These are phyloP conservation scores for Trichoderma breve DNA, from an alignment of 2,329 filamentous ascomycete species.

Conservation along the genomic window DNA sequence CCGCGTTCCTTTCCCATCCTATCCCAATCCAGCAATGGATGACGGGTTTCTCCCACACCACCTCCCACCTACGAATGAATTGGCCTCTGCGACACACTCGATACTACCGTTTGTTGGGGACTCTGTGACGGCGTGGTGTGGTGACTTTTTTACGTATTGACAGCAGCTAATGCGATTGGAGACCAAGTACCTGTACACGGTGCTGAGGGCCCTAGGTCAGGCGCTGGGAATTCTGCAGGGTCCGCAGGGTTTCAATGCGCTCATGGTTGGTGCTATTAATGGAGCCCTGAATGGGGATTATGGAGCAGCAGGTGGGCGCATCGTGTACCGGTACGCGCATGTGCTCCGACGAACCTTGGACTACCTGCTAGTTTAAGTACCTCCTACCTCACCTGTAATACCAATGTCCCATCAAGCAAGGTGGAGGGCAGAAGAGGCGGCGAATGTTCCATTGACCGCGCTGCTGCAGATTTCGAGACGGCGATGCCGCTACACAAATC, in stretches of 20 bases:
- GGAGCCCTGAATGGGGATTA: background rate
- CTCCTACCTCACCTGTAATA: background rate
- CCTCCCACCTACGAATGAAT: background rate
- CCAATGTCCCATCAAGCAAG: background rate
- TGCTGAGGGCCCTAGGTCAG: constrained; percentile 3
- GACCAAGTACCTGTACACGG: background rate
- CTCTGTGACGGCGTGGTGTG: constrained; percentile 5
- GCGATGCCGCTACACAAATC: background rate
- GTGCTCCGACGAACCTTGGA: background rate
- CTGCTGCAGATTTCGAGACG: background rate
- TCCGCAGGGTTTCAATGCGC: background rate
- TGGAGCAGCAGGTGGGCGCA: background rate
- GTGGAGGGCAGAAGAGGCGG: background rate
- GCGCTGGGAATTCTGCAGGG: constrained; percentile 1
- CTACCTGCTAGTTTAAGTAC: background rate
- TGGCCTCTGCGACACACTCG: background rate
- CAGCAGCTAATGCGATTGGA: background rate
- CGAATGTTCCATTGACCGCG: constrained; percentile 3
- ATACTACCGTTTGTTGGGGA: background rate
- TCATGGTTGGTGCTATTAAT: background rate
- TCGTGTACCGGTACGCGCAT: background rate
- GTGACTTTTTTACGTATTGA: constrained; percentile 8
- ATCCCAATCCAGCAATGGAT: background rate
- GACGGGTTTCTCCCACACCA: background rate
- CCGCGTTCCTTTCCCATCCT: background rate